Percentiles rank a stretch among this genome's conserved stretches.
Evolutionary conservation across 371 early-diverging fungal species (phyloP).

Genomic region (Mucor indicus): DNA sequence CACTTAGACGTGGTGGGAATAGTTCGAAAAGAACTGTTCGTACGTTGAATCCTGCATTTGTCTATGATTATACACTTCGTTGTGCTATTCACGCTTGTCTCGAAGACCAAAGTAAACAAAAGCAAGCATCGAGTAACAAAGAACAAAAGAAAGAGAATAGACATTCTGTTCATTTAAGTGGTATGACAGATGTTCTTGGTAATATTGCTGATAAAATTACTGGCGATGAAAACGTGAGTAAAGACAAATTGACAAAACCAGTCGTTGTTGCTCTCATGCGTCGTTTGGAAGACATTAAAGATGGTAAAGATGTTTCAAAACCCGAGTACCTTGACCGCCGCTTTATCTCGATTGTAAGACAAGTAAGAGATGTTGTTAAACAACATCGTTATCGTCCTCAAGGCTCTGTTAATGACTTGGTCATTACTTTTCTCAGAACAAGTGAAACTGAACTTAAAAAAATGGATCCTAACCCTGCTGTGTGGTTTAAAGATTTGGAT

Average conservation of each 20-base stretch:
- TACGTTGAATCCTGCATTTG: conserved; percentile 25
- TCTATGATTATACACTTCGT: conserved; percentile 39
- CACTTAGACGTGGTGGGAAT: conserved; percentile 26
- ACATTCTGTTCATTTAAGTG: conserved; percentile 29
- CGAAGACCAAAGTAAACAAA: conserved; percentile 23
- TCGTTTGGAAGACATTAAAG: conserved; percentile 34
- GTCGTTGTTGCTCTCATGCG: conserved; percentile 25
- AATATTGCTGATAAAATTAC: conserved; percentile 30
- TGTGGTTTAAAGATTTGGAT: conserved; percentile 33
- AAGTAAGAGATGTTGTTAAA: conserved; percentile 26
- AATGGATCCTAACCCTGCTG: conserved; percentile 32
- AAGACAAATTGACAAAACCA: conserved; percentile 32
- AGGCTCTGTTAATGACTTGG: conserved; percentile 36
- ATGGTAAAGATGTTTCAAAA: conserved; percentile 29
- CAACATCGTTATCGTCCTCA: conserved; percentile 31
- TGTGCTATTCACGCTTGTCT: conserved; percentile 40
- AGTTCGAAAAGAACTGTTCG: conserved; percentile 21
- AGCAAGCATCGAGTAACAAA: conserved; percentile 6
- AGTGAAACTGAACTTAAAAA: conserved; percentile 36
- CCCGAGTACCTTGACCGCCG: conserved; percentile 29
- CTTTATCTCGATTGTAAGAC: conserved; percentile 19
- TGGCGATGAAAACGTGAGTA: conserved; percentile 20
- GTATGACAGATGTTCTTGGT: conserved; percentile 28
- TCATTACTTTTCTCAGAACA: conserved; percentile 29
- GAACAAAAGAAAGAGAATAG: conserved; percentile 15